Percentiles rank a stretch among this genome's conserved stretches.
Conservation (phyloP, 1,284 basidiomycete species). For the Trichosporon faecale region DNA sequence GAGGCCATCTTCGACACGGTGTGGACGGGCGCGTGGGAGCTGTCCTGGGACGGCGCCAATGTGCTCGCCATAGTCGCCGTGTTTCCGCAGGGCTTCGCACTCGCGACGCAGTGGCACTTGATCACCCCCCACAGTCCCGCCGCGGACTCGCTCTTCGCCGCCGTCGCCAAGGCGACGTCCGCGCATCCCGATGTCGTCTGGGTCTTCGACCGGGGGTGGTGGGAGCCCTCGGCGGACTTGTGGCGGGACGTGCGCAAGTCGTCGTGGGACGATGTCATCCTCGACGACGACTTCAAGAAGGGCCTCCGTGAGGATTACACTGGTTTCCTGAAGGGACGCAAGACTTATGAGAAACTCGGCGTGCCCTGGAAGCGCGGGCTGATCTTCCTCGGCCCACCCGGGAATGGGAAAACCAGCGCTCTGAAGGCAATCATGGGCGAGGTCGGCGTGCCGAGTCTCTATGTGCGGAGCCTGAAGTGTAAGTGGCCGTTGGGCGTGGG, state of each 20-base stretch:
- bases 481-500: constrained; percentile 15
- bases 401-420: constrained; percentile 79
- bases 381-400: constrained; percentile 53
- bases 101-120: constrained; percentile 35
- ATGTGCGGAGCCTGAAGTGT: constrained; percentile 62
- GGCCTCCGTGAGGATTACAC: constrained; percentile 66
- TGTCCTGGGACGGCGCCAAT: constrained; percentile 30
- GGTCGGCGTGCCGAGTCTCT: constrained; percentile 59
- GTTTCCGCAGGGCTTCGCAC: constrained; percentile 29
- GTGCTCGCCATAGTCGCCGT: constrained; percentile 31
- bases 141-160: constrained; percentile 59
- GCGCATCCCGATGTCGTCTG: constrained; percentile 64
- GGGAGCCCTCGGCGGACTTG: constrained; percentile 63
- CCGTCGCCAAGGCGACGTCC: constrained; percentile 58
- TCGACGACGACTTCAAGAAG: constrained; percentile 67
- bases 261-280: constrained; percentile 58
- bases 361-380: constrained; percentile 71
- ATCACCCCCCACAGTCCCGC: constrained; percentile 56
- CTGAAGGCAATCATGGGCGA: constrained; percentile 60
- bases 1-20: constrained; percentile 23
- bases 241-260: constrained; percentile 67
- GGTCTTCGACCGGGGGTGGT: constrained; percentile 68
- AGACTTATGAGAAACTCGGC: constrained; percentile 65
- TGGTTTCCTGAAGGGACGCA: constrained; percentile 70
- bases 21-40: constrained; percentile 30